A percentile compares a stretch with the other conserved stretches of the same genome.
phyloP scores from a whole-genome alignment of 2,329 filamentous ascomycete genomes.

The Myriosclerotinia scirpicola region DNA sequence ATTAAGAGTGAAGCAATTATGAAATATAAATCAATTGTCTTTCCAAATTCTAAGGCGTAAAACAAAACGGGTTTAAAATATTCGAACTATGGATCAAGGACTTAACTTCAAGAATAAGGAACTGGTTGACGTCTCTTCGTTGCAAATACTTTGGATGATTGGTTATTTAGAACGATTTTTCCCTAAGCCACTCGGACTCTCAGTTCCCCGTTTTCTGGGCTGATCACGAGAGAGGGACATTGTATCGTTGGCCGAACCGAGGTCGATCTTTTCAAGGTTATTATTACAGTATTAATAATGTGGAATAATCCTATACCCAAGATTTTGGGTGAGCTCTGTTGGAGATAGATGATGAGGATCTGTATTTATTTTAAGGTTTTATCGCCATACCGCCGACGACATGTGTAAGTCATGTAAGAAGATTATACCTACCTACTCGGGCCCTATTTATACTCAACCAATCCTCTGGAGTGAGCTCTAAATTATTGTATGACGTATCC shows the following conservation, averaged over 20 bases:
- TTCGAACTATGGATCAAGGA: slow-evolving; percentile 1
- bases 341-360: background rate
- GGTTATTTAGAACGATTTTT: slow-evolving; percentile 14
- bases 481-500: slow-evolving; percentile 3
- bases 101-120: background rate
- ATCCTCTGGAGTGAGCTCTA: background rate
- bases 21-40: slow-evolving; percentile 19
- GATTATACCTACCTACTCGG: background rate
- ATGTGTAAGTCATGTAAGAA: no score
- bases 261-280: slow-evolving; percentile 11
- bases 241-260: slow-evolving; percentile 15
- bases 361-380: background rate
- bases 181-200: slow-evolving; percentile 23
- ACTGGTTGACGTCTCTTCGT: slow-evolving; percentile 5
- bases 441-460: background rate
- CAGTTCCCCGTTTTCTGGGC: slow-evolving; percentile 17
- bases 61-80: slow-evolving; percentile 14
- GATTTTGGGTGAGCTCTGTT: background rate
- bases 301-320: background rate
- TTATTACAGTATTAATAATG: background rate
- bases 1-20: slow-evolving; percentile 4
- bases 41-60: background rate
- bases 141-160: slow-evolving; percentile 12
- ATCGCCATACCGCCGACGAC: background rate
- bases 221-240: slow-evolving; percentile 20